Conservation (phyloP, 177 flowering plant genomes). For the Vitis hybrid region DNA sequence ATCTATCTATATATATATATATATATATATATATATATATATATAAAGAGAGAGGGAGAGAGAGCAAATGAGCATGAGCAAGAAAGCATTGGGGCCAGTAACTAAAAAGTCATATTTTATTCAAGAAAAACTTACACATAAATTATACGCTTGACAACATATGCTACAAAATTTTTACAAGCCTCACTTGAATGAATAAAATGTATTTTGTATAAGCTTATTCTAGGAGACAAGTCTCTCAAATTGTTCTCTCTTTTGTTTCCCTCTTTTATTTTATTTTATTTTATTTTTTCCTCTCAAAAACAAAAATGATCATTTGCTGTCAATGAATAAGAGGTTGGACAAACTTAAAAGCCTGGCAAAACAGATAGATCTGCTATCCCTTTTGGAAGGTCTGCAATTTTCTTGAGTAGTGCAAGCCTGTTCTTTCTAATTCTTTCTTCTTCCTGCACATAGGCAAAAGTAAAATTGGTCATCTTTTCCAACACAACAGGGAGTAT, state of each 20-base stretch:
- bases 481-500: neutral
- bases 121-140: neutral
- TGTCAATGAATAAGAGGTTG: neutral
- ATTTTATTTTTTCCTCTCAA: neutral
- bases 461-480: neutral
- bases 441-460: constrained; percentile 62
- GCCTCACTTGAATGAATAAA: neutral
- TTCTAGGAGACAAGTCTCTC: neutral
- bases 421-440: constrained; percentile 81
- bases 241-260: neutral
- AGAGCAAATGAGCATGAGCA: too few relatives aligned
- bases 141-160: constrained; percentile 2
- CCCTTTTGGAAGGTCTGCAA: constrained; percentile 89
- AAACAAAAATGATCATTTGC: neutral
- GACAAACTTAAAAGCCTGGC: constrained; percentile 69
- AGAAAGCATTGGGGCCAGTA: too few relatives aligned
- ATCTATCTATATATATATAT: too few relatives aligned
- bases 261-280: neutral
- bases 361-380: constrained; percentile 83
- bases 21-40: too few relatives aligned
- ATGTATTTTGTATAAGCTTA: constrained; percentile 5
- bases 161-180: constrained; percentile 10
- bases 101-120: neutral
- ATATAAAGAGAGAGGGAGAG: too few relatives aligned
- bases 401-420: constrained; percentile 72